phyloP scores from a whole-genome alignment of 2,329 filamentous ascomycete genomes.

The Spiromastix sp. region DNA sequence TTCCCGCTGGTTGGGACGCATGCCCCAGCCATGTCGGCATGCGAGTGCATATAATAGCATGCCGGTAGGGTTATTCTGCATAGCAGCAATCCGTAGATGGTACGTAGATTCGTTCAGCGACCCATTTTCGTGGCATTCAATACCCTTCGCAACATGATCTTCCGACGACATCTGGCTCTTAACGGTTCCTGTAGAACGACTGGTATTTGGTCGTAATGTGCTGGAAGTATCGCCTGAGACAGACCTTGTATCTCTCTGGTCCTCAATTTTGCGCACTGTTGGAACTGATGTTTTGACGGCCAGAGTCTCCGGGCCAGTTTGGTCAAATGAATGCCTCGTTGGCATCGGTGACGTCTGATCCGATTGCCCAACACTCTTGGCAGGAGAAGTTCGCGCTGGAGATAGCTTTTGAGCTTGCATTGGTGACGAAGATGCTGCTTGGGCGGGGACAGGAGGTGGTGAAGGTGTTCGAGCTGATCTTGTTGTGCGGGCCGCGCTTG shows the following conservation, averaged over 20 bases:
- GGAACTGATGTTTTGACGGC: conserved; percentile 2
- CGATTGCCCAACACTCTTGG: conserved; percentile 1
- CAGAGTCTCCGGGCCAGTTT: conserved; percentile 4
- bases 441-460: conserved; percentile 15
- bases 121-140: conserved; percentile 79
- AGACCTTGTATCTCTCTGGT: conserved; percentile 36
- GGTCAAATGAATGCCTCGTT: conserved; percentile 9
- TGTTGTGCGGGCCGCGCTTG: conserved; percentile 16
- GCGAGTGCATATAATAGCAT: conserved; percentile 96
- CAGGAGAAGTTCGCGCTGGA: neutral
- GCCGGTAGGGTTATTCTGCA: conserved; percentile 74
- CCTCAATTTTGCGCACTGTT: conserved; percentile 12
- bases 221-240: conserved; percentile 56
- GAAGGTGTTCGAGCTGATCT: conserved; percentile 22
- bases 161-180: conserved; percentile 41
- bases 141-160: conserved; percentile 81
- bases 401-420: neutral
- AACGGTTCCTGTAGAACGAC: conserved; percentile 16
- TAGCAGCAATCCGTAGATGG: conserved; percentile 80
- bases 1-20: conserved; percentile 83
- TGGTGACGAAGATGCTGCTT: conserved; percentile 3
- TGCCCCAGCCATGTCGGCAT: conserved; percentile 94
- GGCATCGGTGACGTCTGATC: conserved; percentile 5
- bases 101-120: conserved; percentile 91
- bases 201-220: conserved; percentile 39